These are phyloP conservation scores for Microglena sp. DNA, from an alignment of 139 green algal genomes.

Conservation along the genomic window DNA sequence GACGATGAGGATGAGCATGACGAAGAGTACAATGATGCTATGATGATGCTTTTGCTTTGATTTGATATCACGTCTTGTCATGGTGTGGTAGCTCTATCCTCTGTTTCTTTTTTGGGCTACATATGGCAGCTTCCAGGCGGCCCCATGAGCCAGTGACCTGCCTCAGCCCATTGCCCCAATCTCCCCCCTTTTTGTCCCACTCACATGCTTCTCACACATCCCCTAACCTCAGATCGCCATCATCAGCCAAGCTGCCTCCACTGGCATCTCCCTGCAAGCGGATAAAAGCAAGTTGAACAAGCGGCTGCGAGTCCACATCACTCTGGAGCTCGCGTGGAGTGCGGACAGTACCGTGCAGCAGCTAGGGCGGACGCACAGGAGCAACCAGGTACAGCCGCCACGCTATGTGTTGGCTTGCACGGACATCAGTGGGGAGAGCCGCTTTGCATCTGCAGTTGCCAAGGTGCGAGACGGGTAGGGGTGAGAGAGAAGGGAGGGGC, in stretches of 20 bases:
- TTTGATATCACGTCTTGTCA: too few relatives aligned
- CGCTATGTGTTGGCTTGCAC: conserved; percentile 58
- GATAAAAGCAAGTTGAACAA: conserved; percentile 33
- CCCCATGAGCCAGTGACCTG: too few relatives aligned
- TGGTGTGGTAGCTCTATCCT: too few relatives aligned
- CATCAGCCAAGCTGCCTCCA: conserved; percentile 67
- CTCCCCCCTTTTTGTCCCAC: too few relatives aligned
- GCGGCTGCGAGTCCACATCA: conserved; percentile 45
- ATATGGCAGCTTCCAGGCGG: too few relatives aligned
- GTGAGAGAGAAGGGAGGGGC: too few relatives aligned
- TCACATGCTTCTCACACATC: not conserved
- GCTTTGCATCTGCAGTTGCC: conserved; percentile 42
- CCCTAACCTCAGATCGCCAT: conserved; percentile 40
- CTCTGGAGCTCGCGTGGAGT: conserved; percentile 53
- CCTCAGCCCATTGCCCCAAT: not conserved
- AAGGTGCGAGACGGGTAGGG: too few relatives aligned
- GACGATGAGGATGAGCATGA: too few relatives aligned
- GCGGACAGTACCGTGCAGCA: conserved; percentile 47
- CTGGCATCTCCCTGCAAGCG: conserved; percentile 69
- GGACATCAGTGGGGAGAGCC: conserved; percentile 46
- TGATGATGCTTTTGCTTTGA: too few relatives aligned
- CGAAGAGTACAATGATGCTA: too few relatives aligned
- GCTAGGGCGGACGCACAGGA: conserved; percentile 30
- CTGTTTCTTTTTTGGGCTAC: too few relatives aligned
- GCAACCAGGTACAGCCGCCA: conserved; percentile 61